Base-by-base conservation (phyloP, 2,329 filamentous ascomycete species). In the Phialophora macrospora region DNA sequence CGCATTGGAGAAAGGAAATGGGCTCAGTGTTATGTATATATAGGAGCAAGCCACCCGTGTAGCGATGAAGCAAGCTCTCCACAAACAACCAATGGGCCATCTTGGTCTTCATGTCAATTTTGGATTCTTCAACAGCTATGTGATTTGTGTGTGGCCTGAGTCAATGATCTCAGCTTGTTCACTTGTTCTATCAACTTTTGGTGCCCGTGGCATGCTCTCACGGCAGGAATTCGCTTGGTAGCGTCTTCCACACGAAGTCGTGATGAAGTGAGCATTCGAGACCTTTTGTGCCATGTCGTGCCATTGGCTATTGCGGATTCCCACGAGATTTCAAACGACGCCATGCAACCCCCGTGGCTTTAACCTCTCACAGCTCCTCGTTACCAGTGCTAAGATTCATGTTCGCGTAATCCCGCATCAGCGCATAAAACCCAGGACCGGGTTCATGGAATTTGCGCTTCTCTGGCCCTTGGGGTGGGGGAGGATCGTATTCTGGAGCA, bases 361-460 rank as follows among this genome's bases (percentile, higher is more conserved):
- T 6, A 20, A n/a, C 17, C 6, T 44, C 7, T 51, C 48, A 51
- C 12, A 11, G 5, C 8, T 22, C 12, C 48, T 51, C 24, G 48
- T 49, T 9, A 28, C 4, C 48, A 26, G 14, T 17, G 24, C 22
- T 22, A 26, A 51, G 20, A 5, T 51, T 51, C 48, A 51, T 51
- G 20, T 22, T 28, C 9, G 22, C 22, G 24, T 12, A 24, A 12
- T 11, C 8, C 5, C 26, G 48, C 22, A 51, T 9, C 20, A 51
- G 48, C 48, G 48, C 48, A 9, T 51, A 51, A n/a, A n/a, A 44
- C 9, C 48, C 48, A 4, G 48, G 48, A 51, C 48, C 48, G 11
- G 48, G 48, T 26, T 51, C 48, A 26, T 51, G 48, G 4, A 26
- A 22, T 6, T 61, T 51, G 41, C 51, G 63, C 34, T 38, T 28